Percentiles rank a stretch among this genome's conserved stretches.
Conservation (phyloP, 805 yeast genomes). For the Priceomyces fermenticarens region DNA sequence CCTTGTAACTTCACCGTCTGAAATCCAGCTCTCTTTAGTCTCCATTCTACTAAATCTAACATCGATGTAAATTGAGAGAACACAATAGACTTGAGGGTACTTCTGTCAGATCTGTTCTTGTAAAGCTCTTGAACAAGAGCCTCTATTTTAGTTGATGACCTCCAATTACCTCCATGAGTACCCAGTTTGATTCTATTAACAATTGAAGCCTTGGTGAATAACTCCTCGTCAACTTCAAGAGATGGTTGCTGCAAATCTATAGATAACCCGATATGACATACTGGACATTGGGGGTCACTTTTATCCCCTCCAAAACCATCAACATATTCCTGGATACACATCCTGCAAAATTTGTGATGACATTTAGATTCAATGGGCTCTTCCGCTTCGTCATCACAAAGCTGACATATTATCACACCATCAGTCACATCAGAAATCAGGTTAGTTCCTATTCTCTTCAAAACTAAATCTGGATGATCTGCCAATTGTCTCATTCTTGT, state of each 20-base stretch:
- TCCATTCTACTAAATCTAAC: slow-evolving; percentile 95
- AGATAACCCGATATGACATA: slow-evolving; percentile 89
- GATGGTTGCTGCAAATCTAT: slow-evolving; percentile 90
- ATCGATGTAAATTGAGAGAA: slow-evolving; percentile 96
- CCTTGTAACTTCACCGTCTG: slow-evolving; percentile 93
- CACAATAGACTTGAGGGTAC: slow-evolving; percentile 92
- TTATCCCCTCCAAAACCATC: slow-evolving; percentile 71
- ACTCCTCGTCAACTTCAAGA: slow-evolving; percentile 61
- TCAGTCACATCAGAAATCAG: slow-evolving; percentile 38
- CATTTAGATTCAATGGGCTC: slow-evolving; percentile 95
- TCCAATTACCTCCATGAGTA: slow-evolving; percentile 70
- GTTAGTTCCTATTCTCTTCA: slow-evolving; percentile 58
- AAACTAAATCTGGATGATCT: slow-evolving; percentile 94
- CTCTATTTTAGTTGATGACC: slow-evolving; percentile 93
- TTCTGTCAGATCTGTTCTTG: slow-evolving; percentile 77
- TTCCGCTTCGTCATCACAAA: slow-evolving; percentile 98
- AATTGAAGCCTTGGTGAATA: slow-evolving; percentile 64
- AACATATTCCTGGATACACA: slow-evolving; percentile 87
- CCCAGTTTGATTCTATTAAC: slow-evolving; percentile 86
- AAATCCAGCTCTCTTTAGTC: slow-evolving; percentile 91
- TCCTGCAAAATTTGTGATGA: slow-evolving; percentile 88
- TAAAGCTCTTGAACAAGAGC: slow-evolving; percentile 93
- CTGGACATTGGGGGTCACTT: slow-evolving; percentile 79
- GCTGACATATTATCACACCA: slow-evolving; percentile 72
- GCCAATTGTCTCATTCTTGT: slow-evolving; percentile 98